Percentiles rank a stretch among this genome's conserved stretches.
Evolutionary conservation across 164 flowering plant species (phyloP).

Genomic region (Piper betle): DNA sequence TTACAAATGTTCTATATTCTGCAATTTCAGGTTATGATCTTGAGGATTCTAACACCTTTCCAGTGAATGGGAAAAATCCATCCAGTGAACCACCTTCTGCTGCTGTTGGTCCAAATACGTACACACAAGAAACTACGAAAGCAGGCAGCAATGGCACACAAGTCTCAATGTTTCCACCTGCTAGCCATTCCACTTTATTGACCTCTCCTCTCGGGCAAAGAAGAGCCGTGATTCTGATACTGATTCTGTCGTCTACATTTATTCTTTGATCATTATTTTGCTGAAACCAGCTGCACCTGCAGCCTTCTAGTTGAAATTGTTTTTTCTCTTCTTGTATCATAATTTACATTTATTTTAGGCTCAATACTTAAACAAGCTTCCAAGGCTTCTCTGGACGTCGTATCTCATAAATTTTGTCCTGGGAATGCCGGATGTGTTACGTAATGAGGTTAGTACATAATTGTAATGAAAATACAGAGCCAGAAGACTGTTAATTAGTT

Average conservation of each 20-base stretch:
- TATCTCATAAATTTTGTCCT: background rate
- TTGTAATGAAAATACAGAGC: background rate
- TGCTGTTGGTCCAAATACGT: slow-evolving; percentile 15
- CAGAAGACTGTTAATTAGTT: background rate
- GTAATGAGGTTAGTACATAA: background rate
- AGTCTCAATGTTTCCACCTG: slow-evolving; percentile 13
- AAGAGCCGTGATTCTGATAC: background rate
- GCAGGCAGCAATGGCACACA: slow-evolving; percentile 8
- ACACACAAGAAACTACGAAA: slow-evolving; percentile 24
- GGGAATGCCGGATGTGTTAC: background rate
- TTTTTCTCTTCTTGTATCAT: background rate
- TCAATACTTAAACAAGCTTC: background rate
- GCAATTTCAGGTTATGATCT: slow-evolving; percentile 23
- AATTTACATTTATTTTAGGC: background rate
- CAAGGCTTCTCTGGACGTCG: background rate
- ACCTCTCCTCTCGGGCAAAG: background rate
- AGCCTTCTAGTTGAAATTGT: no score
- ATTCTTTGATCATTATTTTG: slow-evolving; percentile 9
- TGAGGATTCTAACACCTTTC: slow-evolving; percentile 14
- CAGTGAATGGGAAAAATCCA: slow-evolving; percentile 11
- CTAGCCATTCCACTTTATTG: slow-evolving; percentile 1
- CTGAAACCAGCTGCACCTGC: background rate
- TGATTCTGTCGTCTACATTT: slow-evolving; percentile 1
- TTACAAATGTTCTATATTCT: background rate
- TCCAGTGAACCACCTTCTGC: slow-evolving; percentile 21